Evolutionary conservation across 495 filamentous ascomycete genomes (phyloP), one percentile per base, ranked within the genome.

Genomic region (Lophiotrema nucula): DNA sequence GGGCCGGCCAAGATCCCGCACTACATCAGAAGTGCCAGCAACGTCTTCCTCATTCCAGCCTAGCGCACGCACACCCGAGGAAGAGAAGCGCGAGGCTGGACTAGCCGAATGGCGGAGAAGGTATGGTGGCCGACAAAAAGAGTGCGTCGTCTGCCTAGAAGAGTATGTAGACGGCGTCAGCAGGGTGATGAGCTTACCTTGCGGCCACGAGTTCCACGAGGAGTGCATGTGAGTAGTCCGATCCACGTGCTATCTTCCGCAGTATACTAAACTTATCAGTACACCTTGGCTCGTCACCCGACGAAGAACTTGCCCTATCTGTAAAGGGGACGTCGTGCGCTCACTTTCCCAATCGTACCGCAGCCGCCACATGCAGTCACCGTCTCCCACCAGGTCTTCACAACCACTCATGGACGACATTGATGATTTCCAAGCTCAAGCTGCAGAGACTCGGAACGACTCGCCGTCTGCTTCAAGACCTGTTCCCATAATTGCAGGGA

Each of bases 211-310:
- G 67, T 98, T 98, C 72, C 93, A 98, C 70, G 92, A 78, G 31
- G 91, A 93, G 65, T 98, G 93, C 91, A 97, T 98, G 92, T 97
- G 79, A 87, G 92, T 86, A 25, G 33, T 45, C 31, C 45, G 63
- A 35, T 33, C n/a, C 47, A 27, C 25, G n/a, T n/a, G n/a, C n/a
- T n/a, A n/a, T n/a, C n/a, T n/a, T 3, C n/a, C 16, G 27, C 39
- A 52, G 10, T 50, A 58, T 53, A 65, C 60, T 72, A 64, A 70
- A 55, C 28, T 2, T 3, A 51, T 42, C 22, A 97, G 92, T 69
- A 97, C 93, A 13, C 95, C 95, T n/a, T 98, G 93, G 93, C 75
- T 98, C 28, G 96, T 90, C 10, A 97, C 92, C 27, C 86, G 92
- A 37, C 88, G 92, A 49, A 84, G 93, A 60, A 97, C 95, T 23